Conservation (phyloP, 2,329 filamentous ascomycete species). For the Didymella lethalis region DNA sequence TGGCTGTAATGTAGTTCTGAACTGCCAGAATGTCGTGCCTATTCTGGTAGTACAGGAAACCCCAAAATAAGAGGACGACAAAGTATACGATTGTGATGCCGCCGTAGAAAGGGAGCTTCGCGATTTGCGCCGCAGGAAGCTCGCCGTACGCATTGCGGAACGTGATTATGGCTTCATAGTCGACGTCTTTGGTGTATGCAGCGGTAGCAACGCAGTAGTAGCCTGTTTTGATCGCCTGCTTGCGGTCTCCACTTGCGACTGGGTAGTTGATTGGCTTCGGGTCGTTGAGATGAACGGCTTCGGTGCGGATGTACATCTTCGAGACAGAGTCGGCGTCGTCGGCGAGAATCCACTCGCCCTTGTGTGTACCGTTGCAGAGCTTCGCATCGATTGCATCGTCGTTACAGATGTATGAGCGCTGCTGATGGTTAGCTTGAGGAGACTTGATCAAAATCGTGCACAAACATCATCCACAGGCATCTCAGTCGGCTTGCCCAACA, state of each 20-base stretch:
- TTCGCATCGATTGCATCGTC: constrained; percentile 71
- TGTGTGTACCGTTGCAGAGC: constrained; percentile 77
- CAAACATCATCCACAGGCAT: constrained; percentile 39
- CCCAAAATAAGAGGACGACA: constrained; percentile 87
- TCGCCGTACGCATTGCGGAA: constrained; percentile 98
- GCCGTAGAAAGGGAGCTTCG: constrained; percentile 96
- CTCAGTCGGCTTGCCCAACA: constrained; percentile 71
- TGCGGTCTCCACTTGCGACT: constrained; percentile 61
- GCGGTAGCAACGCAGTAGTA: constrained; percentile 94
- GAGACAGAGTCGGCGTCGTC: constrained; percentile 77
- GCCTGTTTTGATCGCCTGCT: constrained; percentile 71
- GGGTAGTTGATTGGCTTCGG: constrained; percentile 79
- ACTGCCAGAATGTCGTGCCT: constrained; percentile 92
- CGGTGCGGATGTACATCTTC: constrained; percentile 75
- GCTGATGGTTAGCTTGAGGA: constrained; percentile 34
- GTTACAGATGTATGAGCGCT: constrained; percentile 79
- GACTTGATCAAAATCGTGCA: constrained; percentile 2
- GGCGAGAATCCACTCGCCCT: constrained; percentile 84
- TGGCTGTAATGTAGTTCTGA: constrained; percentile 98
- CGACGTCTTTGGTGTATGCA: constrained; percentile 67
- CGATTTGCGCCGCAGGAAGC: constrained; percentile 91
- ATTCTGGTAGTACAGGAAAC: constrained; percentile 93
- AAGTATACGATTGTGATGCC: constrained; percentile 94
- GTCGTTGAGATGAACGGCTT: constrained; percentile 82
- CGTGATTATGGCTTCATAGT: constrained; percentile 83